Base-by-base conservation (phyloP, 202 grass and related monocot species). In the Hordeum pubiflorum region DNA sequence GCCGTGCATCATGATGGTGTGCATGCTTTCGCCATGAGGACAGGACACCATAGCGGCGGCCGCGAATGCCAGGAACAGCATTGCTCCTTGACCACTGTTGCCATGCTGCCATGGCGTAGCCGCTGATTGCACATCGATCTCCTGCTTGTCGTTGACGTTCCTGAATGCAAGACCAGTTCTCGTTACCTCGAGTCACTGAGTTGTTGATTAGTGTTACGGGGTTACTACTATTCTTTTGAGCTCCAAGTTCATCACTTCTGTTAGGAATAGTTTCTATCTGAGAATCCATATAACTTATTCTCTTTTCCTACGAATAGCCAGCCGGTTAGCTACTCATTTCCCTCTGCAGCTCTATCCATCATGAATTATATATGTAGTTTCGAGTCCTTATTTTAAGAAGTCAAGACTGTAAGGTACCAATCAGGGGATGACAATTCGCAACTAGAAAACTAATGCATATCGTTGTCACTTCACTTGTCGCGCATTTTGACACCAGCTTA, bases 191-290 rank as follows among this genome's bases (percentile, higher is more conserved):
- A 23, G 27, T 65, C 68, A 52, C 27, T 41, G 20, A 22, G 76
- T 32, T 20, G 26, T 72, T 43, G 34, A 61, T 50, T 50, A 15
- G 14, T 46, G 15, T 31, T 38, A 14, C 7, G 10, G 27, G n/a
- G 29, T n/a, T 52, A 1, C 9, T 46, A 2, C 26, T 57, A 58
- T 65, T 61, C 10, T 61, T 43, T 44, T 71, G 24, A 33, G 70
- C 62, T 84, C 54, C 29, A 18, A 79, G 61, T 80, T 75, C 70
- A 82, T 54, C 58, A 10, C 11, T 46, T 78, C 3, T 72, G 77
- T 12, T 61, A 32, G 60, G 33, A 65, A 6, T 56, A 37, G 66
- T 48, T 77, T 61, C 2, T 3, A 29, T 29, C 27, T 29, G 27
- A 29, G 27, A 29, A 29, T 3, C 27, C 27, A 29, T 29, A 29